Conservation (phyloP, 176 grass and related monocot species). For the Bothriochloa decipiens region DNA sequence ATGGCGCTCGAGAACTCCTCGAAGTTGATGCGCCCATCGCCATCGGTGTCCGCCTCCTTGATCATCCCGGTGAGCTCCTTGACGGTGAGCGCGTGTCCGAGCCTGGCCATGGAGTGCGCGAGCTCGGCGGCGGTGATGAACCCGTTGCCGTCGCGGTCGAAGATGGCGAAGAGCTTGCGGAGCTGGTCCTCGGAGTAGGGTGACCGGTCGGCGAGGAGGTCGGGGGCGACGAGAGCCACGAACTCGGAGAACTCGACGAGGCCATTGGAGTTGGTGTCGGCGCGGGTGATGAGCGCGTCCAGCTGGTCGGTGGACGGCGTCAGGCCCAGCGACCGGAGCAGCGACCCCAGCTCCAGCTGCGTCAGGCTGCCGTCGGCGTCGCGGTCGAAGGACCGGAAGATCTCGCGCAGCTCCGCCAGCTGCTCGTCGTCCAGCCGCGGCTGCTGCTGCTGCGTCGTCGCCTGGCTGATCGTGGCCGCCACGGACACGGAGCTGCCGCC, state of each 20-base stretch:
- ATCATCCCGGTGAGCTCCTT: conserved; percentile 98
- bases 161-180: conserved; percentile 68
- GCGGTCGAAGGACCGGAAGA: conserved; percentile 92
- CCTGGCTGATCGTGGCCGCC: neutral
- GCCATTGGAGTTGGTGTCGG: conserved; percentile 83
- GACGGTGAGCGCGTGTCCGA: conserved; percentile 78
- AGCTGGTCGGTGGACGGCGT: conserved; percentile 73
- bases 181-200: conserved; percentile 89
- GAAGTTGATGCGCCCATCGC: conserved; percentile 84
- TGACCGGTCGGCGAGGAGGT: conserved; percentile 65
- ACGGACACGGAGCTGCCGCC: neutral
- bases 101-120: conserved; percentile 92
- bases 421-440: conserved; percentile 61
- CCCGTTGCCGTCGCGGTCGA: conserved; percentile 88
- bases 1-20: conserved; percentile 91
- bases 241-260: conserved; percentile 98
- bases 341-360: conserved; percentile 88
- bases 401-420: conserved; percentile 74
- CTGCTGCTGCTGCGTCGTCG: conserved; percentile 4
- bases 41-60: conserved; percentile 90
- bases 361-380: conserved; percentile 88
- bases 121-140: conserved; percentile 98
- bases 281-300: conserved; percentile 69
- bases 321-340: conserved; percentile 80
- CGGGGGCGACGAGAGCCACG: conserved; percentile 71